Base-by-base conservation (phyloP, 495 filamentous ascomycete species). In the Paragyromitra xinjiangensis region DNA sequence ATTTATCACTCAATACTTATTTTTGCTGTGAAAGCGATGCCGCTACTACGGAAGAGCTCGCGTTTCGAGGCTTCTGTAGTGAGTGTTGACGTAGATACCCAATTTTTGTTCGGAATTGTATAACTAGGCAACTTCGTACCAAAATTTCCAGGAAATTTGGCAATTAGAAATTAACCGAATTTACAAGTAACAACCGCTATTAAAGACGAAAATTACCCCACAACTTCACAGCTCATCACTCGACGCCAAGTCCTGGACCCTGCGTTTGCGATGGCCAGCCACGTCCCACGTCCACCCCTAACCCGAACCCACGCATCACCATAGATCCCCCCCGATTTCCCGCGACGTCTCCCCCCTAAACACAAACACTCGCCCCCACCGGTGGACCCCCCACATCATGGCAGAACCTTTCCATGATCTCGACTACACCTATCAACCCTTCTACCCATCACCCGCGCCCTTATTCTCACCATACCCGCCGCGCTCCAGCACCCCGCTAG, bases 371-470 rank as follows among this genome's bases (percentile, higher is more conserved):
- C 42, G n/a, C 24, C 66, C 22, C 24, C 68, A 48, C 68, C 11
- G 56, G 44, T n/a, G 37, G 29, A 44, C 44, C 44, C 34, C 42
- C 44, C 40, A n/a, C 40, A 63, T n/a, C 61, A 77, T 77, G 74
- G 69, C 74, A 3, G 74, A 77, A 64, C 24, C 74, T 8, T 58
- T 73, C 24, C 74, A 72, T 16, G 74, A 77, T 19, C 42, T 73
- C n/a, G 74, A 66, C 42, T 77, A 73, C 61, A 42, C 59, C 22
- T 77, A 77, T 45, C 61, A 65, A 29, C 51, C 55, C 62, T 74
- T 74, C 72, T 80, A 80, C 65, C 79, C 64, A 48, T 77, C 59
- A 14, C 79, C 65, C 39, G 66, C 78, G 14, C 77, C 79, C n/a
- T 53, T 64, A 34, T 80, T 66, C 61, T 72, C 66, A 11, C 51